These are phyloP conservation scores for Claviceps monticola DNA, from an alignment of 2,329 filamentous ascomycete species.

Conservation along the genomic window DNA sequence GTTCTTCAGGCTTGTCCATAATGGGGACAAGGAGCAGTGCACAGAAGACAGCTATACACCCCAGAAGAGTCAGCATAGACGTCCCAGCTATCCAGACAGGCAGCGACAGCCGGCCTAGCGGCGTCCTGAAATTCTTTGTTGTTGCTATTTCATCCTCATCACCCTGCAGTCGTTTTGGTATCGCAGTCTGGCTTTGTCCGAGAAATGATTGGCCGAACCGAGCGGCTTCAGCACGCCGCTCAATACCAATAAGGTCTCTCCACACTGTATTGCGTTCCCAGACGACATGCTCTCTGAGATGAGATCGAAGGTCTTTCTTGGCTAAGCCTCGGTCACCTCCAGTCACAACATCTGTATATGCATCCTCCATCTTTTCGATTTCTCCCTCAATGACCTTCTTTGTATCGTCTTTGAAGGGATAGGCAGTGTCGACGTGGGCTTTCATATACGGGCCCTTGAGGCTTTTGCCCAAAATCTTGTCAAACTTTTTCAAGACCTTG, in stretches of 20 bases:
- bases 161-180: slow-evolving; percentile 63
- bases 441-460: slow-evolving; percentile 67
- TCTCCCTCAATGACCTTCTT: slow-evolving; percentile 56
- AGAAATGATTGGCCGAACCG: slow-evolving; percentile 78
- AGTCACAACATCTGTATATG: slow-evolving; percentile 72
- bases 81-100: slow-evolving; percentile 75
- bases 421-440: slow-evolving; percentile 58
- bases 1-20: slow-evolving; percentile 77
- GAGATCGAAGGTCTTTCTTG: slow-evolving; percentile 73
- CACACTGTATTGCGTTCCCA: slow-evolving; percentile 99
- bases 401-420: slow-evolving; percentile 66
- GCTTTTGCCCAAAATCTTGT: slow-evolving; percentile 82
- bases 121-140: slow-evolving; percentile 61
- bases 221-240: slow-evolving; percentile 86
- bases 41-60: slow-evolving; percentile 59
- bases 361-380: slow-evolving; percentile 60
- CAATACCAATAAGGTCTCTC: slow-evolving; percentile 97
- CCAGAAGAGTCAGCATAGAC: slow-evolving; percentile 63
- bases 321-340: slow-evolving; percentile 65
- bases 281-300: slow-evolving; percentile 90
- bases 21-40: slow-evolving; percentile 64
- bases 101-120: slow-evolving; percentile 60
- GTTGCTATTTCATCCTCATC: slow-evolving; percentile 54
- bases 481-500: slow-evolving; percentile 96
- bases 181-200: slow-evolving; percentile 55